Evolutionary conservation across 208 protist genomes (phyloP).

Genomic region (Leishmania mexicana): DNA sequence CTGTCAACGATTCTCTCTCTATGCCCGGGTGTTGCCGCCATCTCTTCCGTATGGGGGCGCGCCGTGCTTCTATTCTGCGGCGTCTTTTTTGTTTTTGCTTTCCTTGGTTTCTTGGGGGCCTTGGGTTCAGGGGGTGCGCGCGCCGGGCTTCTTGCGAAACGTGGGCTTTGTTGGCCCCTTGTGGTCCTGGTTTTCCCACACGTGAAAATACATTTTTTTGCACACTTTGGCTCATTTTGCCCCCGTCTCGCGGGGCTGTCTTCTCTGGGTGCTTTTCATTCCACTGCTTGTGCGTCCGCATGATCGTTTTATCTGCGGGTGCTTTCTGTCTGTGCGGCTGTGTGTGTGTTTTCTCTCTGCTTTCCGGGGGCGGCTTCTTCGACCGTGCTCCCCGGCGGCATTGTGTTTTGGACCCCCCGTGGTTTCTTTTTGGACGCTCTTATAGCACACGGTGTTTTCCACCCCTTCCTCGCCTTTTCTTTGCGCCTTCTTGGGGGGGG

Average conservation of each 20-base stretch:
- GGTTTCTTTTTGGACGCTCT: too few relatives aligned
- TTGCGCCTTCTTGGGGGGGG: background rate
- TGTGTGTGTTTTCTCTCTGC: background rate
- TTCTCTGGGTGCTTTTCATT: background rate
- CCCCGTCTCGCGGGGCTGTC: too few relatives aligned
- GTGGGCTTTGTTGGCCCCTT: background rate
- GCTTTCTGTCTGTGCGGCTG: too few relatives aligned
- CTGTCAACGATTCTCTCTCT: too few relatives aligned
- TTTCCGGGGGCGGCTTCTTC: background rate
- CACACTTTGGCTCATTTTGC: background rate
- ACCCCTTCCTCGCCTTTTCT: background rate
- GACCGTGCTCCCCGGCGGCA: background rate
- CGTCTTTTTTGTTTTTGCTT: too few relatives aligned
- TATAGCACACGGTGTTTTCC: background rate
- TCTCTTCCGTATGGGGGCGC: too few relatives aligned
- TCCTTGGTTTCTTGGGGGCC: too few relatives aligned
- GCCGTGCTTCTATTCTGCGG: too few relatives aligned
- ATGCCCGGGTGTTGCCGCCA: too few relatives aligned
- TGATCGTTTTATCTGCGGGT: background rate
- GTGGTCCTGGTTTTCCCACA: background rate
- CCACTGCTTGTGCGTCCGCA: background rate
- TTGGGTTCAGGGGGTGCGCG: too few relatives aligned
- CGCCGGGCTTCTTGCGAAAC: too few relatives aligned
- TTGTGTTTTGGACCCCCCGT: too few relatives aligned
- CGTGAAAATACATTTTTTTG: background rate